Conservation (phyloP, 164 flowering plant species). For the Chimonanthus praecox region DNA sequence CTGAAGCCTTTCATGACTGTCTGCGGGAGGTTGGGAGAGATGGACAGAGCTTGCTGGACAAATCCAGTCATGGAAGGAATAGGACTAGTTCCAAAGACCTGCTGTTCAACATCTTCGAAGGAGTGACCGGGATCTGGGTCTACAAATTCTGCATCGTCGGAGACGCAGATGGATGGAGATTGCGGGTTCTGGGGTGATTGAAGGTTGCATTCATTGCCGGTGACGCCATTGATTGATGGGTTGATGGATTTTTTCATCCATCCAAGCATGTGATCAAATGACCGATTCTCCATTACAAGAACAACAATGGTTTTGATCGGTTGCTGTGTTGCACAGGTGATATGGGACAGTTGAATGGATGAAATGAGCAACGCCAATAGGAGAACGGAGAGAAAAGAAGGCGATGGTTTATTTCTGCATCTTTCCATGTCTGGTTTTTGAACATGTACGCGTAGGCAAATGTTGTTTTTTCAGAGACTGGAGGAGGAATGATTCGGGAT, state of each 20-base stretch:
- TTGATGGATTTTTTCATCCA: conserved; percentile 76
- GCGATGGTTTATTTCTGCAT: conserved; percentile 2
- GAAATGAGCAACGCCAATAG: conserved; percentile 14
- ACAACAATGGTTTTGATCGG: conserved; percentile 76
- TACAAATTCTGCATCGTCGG: conserved; percentile 62
- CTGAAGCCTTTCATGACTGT: conserved; percentile 84
- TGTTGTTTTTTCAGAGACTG: background rate
- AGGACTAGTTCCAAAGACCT: conserved; percentile 54
- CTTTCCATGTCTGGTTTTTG: background rate
- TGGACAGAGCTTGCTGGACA: conserved; percentile 62
- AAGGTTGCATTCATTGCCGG: conserved; percentile 63
- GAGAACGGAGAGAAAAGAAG: conserved; percentile 20
- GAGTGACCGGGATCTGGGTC: conserved; percentile 91
- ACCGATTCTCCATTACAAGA: conserved; percentile 69
- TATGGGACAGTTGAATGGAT: conserved; percentile 8
- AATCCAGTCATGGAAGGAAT: conserved; percentile 79
- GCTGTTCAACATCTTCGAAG: conserved; percentile 49
- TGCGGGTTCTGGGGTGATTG: conserved; percentile 27
- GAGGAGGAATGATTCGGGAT: background rate
- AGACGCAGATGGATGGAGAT: conserved; percentile 44
- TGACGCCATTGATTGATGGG: conserved; percentile 66
- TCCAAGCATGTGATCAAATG: conserved; percentile 84
- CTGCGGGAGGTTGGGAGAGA: conserved; percentile 50
- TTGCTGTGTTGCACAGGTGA: conserved; percentile 19
- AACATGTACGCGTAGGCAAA: background rate